A percentile compares a stretch with the other conserved stretches of the same genome.
phyloP scores from a whole-genome alignment of 495 filamentous ascomycete species.

The Penicillium psychrofluorescens region DNA sequence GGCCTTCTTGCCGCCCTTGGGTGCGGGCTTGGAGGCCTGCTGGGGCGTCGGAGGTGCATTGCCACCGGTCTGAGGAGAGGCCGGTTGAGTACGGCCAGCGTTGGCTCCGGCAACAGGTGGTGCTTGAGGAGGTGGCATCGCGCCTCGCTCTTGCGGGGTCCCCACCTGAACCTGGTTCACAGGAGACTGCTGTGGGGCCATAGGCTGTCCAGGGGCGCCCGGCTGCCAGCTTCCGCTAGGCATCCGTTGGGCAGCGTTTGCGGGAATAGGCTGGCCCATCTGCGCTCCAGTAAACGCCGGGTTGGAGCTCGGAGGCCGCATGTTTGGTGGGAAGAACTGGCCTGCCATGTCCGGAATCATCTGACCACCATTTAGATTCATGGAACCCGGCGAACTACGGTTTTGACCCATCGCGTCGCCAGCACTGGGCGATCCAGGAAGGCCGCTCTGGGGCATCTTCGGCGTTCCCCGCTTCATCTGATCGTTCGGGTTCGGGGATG shows the following conservation, averaged over 20 bases:
- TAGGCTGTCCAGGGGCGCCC: constrained; percentile 50
- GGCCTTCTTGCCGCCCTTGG: constrained; percentile 73
- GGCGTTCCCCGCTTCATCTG: constrained; percentile 85
- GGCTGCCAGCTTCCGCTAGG: constrained; percentile 50
- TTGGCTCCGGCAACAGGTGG: constrained; percentile 55
- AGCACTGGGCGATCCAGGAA: constrained; percentile 76
- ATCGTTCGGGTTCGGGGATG: constrained; percentile 83
- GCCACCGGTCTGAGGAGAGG: constrained; percentile 68
- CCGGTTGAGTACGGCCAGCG: constrained; percentile 58
- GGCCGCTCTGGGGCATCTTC: constrained; percentile 69
- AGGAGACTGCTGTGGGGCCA: constrained; percentile 52
- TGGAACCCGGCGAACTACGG: constrained; percentile 76
- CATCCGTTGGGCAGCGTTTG: constrained; percentile 41
- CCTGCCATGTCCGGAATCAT: constrained; percentile 61
- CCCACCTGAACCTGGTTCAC: constrained; percentile 52
- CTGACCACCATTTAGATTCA: constrained; percentile 62
- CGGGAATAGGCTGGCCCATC: constrained; percentile 55
- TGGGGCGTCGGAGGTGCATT: constrained; percentile 84
- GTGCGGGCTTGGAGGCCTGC: constrained; percentile 66
- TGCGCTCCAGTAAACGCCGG: constrained; percentile 60
- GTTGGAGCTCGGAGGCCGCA: constrained; percentile 85
- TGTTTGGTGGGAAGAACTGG: constrained; percentile 58
- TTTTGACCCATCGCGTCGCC: constrained; percentile 65
- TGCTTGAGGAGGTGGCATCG: constrained; percentile 87
- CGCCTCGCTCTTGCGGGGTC: constrained; percentile 64